phyloP scores from a whole-genome alignment of 2,329 filamentous ascomycete genomes.

The Arachnopeziza araneosa region DNA sequence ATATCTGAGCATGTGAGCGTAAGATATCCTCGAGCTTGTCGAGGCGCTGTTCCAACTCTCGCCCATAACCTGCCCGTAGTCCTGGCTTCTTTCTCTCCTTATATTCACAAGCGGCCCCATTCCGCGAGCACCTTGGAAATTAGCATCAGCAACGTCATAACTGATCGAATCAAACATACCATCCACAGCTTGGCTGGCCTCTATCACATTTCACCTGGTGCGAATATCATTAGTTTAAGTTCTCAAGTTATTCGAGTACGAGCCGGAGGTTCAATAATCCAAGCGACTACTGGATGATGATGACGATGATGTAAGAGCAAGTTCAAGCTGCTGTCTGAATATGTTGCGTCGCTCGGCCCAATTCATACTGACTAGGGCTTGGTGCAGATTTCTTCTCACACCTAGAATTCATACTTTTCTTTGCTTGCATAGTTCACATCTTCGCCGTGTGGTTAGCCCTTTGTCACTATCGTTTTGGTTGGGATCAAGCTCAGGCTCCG shows the following conservation, averaged over 20 bases:
- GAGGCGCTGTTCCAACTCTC: slow-evolving; percentile 67
- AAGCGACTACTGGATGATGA: background rate
- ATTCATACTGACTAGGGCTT: background rate
- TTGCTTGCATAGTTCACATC: slow-evolving; percentile 74
- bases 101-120: slow-evolving; percentile 59
- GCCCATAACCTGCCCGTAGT: slow-evolving; percentile 59
- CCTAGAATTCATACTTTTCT: slow-evolving; percentile 55
- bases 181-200: slow-evolving; percentile 65
- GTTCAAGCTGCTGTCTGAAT: too few relatives aligned
- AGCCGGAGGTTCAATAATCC: background rate
- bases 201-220: slow-evolving; percentile 67
- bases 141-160: background rate
- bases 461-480: slow-evolving; percentile 19
- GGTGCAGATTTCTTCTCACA: too few relatives aligned
- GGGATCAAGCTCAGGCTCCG: slow-evolving; percentile 11
- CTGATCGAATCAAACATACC: slow-evolving; percentile 22
- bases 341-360: too few relatives aligned
- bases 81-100: slow-evolving; percentile 65
- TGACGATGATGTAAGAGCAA: too few relatives aligned
- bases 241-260: background rate
- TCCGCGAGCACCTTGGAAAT: slow-evolving; percentile 47
- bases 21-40: slow-evolving; percentile 64
- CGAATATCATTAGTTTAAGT: slow-evolving; percentile 9
- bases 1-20: slow-evolving; percentile 59
- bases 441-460: slow-evolving; percentile 35